phyloP scores from a whole-genome alignment of 805 yeast genomes.

The Nakazawaea sp. region DNA sequence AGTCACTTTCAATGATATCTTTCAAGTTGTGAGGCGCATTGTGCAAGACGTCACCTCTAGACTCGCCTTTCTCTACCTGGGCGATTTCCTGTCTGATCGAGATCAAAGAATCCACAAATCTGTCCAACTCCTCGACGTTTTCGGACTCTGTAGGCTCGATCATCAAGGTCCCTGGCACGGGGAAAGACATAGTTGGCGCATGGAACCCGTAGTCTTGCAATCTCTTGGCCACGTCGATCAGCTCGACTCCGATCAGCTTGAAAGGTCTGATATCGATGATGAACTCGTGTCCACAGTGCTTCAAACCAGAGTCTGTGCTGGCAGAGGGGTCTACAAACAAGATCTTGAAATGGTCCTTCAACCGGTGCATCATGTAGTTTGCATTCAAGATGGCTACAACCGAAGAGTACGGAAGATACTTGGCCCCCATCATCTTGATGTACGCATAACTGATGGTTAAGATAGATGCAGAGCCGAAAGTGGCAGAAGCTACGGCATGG shows the following conservation, averaged over 20 bases:
- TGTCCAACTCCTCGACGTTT: conserved; percentile 77
- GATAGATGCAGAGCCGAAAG: conserved; percentile 92
- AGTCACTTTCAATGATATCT: conserved; percentile 68
- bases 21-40: conserved; percentile 89
- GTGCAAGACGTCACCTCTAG: conserved; percentile 65
- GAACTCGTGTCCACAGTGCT: conserved; percentile 94
- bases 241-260: conserved; percentile 78
- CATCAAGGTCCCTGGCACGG: conserved; percentile 96
- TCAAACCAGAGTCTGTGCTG: conserved; percentile 37
- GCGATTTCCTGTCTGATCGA: conserved; percentile 78
- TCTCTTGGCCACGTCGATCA: conserved; percentile 94
- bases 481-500: conserved; percentile 82
- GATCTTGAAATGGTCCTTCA: conserved; percentile 65
- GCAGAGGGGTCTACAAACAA: conserved; percentile 56
- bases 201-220: conserved; percentile 98
- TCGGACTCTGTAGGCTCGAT: conserved; percentile 98
- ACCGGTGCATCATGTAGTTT: conserved; percentile 84
- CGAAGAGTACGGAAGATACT: conserved; percentile 80
- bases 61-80: conserved; percentile 57
- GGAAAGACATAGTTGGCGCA: conserved; percentile 98
- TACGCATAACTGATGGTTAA: conserved; percentile 92
- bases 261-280: conserved; percentile 85
- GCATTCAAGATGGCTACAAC: conserved; percentile 91
- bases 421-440: conserved; percentile 88
- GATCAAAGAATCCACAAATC: conserved; percentile 84